Base-by-base conservation (phyloP, 352 stramenopile species). In the Phytophthora ramorum region DNA sequence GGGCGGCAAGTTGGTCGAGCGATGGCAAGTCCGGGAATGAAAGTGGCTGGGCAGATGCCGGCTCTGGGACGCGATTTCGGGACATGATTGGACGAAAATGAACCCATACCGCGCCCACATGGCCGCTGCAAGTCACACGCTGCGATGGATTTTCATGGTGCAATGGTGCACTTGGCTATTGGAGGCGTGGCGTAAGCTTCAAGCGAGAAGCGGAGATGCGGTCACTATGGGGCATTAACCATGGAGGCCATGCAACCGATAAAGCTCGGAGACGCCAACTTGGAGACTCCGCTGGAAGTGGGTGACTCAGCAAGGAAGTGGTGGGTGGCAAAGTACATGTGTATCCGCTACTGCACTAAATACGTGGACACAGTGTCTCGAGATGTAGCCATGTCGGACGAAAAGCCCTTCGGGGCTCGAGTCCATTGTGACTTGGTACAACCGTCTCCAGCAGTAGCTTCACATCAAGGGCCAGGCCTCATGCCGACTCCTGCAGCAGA, bases 71-170 rank as follows among this genome's bases (percentile, higher is more conserved):
- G 28, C 55, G 50, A 40, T 54, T 45, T 51, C 60, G 53, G 19
- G 41, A 48, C 47, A 49, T 58, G 49, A 69, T 69, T 69, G 61
- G 61, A 24, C 28, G 35, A 69, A 69, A 69, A 57, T 26, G n/a
- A 60, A 54, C 38, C 47, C 38, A 60, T 24, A 13, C 24, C 26
- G 26, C 26, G 26, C 20, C 44, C 43, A 35, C 32, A 58, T 47
- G 20, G 38, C 26, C 26, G 26, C 26, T 28, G 13, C 37, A 65
- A 65, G 51, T 73, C 51, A 64, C 30, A 69, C 58, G 51, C 30
- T 47, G 41, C 17, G 12, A 47, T 47, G 41, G 17, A 47, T 26
- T 47, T 47, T 47, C 16, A 20, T 44, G 37, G 7, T 32, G 26
- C 4, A 32, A 6, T 6, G 26, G 4, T 32, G 26, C 7, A 32